These are phyloP conservation scores for Dinochytrium kinnereticum DNA, from an alignment of 371 early-diverging fungal species.

Conservation along the genomic window DNA sequence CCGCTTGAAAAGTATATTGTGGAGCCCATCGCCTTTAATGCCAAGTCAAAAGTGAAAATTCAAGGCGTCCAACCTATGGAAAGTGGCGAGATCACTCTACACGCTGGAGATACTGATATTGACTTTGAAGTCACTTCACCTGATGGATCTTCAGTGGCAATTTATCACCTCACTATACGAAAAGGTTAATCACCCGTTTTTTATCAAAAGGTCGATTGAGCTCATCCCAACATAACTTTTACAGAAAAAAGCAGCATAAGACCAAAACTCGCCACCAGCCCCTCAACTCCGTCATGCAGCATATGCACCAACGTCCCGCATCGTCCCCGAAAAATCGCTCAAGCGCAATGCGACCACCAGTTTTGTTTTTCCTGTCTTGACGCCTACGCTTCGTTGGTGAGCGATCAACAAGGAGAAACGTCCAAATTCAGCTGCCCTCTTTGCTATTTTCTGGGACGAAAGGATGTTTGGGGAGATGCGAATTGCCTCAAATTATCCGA, in stretches of 20 bases:
- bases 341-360: slow-evolving; percentile 9
- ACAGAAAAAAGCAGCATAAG: neutral
- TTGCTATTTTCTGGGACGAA: neutral
- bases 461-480: neutral
- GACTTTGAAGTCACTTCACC: slow-evolving; percentile 35
- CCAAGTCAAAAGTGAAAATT: slow-evolving; percentile 25
- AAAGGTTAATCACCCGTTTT: slow-evolving; percentile 40
- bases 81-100: slow-evolving; percentile 17
- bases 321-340: slow-evolving; percentile 22
- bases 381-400: neutral
- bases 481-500: neutral
- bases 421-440: neutral
- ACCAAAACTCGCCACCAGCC: neutral
- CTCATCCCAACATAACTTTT: neutral
- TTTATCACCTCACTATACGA: slow-evolving; percentile 32
- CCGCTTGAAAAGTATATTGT: slow-evolving; percentile 1
- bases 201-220: neutral
- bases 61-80: neutral
- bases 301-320: slow-evolving; percentile 23
- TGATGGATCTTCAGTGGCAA: slow-evolving; percentile 14
- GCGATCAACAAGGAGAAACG: neutral
- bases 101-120: slow-evolving; percentile 41
- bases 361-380: slow-evolving; percentile 22
- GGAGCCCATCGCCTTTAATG: slow-evolving; percentile 26
- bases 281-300: slow-evolving; percentile 21